Evolutionary conservation across 2,329 filamentous ascomycete genomes (phyloP), one percentile per base, ranked within the genome.

Genomic region (Neonectria magnoliae): DNA sequence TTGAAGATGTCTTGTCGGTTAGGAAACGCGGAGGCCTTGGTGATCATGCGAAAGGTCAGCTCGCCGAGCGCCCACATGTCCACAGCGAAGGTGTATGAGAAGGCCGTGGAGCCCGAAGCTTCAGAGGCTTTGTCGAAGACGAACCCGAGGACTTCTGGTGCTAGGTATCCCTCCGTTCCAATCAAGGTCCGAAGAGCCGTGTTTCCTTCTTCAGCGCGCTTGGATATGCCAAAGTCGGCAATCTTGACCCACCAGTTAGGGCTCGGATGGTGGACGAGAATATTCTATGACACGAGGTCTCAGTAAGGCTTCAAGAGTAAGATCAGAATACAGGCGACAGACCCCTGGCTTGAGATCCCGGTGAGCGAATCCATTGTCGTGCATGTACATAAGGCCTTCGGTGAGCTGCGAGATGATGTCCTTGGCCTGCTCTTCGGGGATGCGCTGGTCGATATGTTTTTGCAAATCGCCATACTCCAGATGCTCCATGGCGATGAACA

Each of bases 181-280:
- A 58, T 50, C 18, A 42, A 18, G 29, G 47, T 58, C 13, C 44
- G 33, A 13, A 58, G 22, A 3, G 56, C 33, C 16, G 45, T 58
- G 27, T 20, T 14, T 8, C 27, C 29, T 27, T 20, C 14, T 18
- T 51, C 25, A 6, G 56, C 56, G 14, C 57, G 48, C 48, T 60
- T 60, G 57, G 45, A 50, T n/a, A 60, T 60, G 6, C 57, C 57
- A 36, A 60, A 53, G 36, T 60, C 57, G 3, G 18, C 29, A 22
- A 60, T 44, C 48, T 60, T 53, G 16, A 60, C 57, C 44, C 38
- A 53, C 57, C 57, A 60, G 25, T 60, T n/a, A 10, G 57, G 57
- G 6, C 48, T 47, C 2, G 16, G 16, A 18, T 48, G 14, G 31
- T 50, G 18, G 33, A 60, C 57, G n/a, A 60, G 47, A 16, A 60